Conservation (phyloP, 768 basidiomycete genomes). For the Mycena latifolia region DNA sequence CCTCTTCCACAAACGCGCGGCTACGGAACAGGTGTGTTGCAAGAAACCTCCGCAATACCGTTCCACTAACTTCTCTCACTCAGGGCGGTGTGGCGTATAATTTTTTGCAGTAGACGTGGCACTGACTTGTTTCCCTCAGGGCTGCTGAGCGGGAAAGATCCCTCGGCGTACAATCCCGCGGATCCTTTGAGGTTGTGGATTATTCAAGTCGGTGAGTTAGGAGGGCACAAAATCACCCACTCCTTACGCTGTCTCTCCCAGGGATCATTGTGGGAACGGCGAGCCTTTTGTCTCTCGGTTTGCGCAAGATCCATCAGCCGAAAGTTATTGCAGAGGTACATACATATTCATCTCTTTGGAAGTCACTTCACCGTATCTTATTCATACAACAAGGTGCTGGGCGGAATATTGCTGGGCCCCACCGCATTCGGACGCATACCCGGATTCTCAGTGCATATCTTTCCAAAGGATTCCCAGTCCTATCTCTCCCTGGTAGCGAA, state of each 20-base stretch:
- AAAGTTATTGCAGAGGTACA: constrained; percentile 78
- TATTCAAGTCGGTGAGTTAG: constrained; percentile 76
- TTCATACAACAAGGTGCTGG: constrained; percentile 61
- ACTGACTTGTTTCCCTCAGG: constrained; percentile 52
- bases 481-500: constrained; percentile 91
- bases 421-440: constrained; percentile 83
- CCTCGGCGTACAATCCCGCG: constrained; percentile 67
- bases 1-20: constrained; percentile 53
- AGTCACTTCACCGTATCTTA: too few relatives aligned
- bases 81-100: too few relatives aligned
- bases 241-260: constrained; percentile 39
- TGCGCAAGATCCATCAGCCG: constrained; percentile 87
- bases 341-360: too few relatives aligned
- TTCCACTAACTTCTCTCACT: background rate
- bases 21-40: constrained; percentile 54
- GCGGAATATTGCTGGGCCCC: constrained; percentile 87
- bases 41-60: background rate
- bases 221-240: too few relatives aligned
- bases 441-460: constrained; percentile 88
- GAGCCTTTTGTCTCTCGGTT: constrained; percentile 76
- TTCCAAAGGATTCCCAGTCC: constrained; percentile 77
- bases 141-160: constrained; percentile 81
- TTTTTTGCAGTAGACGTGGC: too few relatives aligned
- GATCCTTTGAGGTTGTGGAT: constrained; percentile 87
- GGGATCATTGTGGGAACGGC: constrained; percentile 88